Evolutionary conservation across 352 stramenopile species (phyloP).

Genomic region (Phytophthora tubulina): DNA sequence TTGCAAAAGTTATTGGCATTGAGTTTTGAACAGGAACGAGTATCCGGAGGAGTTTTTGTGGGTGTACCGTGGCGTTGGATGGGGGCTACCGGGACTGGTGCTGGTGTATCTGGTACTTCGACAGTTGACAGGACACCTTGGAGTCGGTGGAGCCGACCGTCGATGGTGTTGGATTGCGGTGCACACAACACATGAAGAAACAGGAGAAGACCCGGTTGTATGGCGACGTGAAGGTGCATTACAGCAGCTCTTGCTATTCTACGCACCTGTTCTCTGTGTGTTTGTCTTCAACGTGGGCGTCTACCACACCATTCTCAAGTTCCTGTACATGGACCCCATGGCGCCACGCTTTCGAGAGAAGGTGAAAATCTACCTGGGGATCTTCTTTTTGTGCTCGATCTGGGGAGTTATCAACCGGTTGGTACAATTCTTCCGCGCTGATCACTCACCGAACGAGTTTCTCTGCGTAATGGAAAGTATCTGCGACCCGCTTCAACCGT

Average conservation of each 20-base stretch:
- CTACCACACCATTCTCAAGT: conserved; percentile 71
- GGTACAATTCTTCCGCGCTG: conserved; percentile 61
- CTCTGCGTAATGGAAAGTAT: conserved; percentile 75
- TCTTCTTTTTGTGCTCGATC: conserved; percentile 81
- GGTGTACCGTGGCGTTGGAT: conserved; percentile 71
- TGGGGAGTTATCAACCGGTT: conserved; percentile 76
- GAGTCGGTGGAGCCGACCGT: conserved; percentile 72
- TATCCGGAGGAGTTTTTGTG: conserved; percentile 75
- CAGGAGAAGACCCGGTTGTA: conserved; percentile 36
- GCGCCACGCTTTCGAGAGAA: conserved; percentile 61
- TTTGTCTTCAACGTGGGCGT: conserved; percentile 76
- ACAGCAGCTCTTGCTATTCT: conserved; percentile 78
- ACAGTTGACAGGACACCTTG: conserved; percentile 75
- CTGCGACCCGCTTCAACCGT: conserved; percentile 74
- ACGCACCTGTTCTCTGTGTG: conserved; percentile 64
- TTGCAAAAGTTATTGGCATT: background rate
- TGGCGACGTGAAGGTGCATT: conserved; percentile 62
- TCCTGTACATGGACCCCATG: conserved; percentile 75
- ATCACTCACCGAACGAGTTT: conserved; percentile 63
- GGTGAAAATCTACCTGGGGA: conserved; percentile 71
- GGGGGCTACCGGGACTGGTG: conserved; percentile 66
- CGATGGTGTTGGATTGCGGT: conserved; percentile 84
- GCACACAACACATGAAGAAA: conserved; percentile 39
- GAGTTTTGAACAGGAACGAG: conserved; percentile 59
- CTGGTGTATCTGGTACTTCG: conserved; percentile 68